Base-by-base conservation (phyloP, 257 asterid genomes). In the Rubia yunnanensis region DNA sequence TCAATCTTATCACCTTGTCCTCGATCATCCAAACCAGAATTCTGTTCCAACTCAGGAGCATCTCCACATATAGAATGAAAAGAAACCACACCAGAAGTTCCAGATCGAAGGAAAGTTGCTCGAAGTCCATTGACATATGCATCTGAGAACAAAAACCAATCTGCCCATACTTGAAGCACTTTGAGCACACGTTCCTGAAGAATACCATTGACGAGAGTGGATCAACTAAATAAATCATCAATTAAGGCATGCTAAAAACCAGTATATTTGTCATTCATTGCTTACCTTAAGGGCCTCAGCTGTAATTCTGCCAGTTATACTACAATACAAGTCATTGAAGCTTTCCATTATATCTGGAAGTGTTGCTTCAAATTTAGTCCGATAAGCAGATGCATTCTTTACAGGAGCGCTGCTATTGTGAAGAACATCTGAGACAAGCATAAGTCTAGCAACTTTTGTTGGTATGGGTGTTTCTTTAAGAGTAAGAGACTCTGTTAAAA, bases 391-490 rank as follows among this genome's bases (percentile, higher is more conserved):
- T 55, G 98, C 98, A 69, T 91, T 91, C 76, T 88, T 91, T 63
- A 91, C 96, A 62, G 95, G 96, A 72, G 96, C 95, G 65, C 96
- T 91, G 82, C 98, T 91, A 69, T 91, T 91, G 79, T 91, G 99
- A 79, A 94, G 94, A 58, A 94, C 82, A 82, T 94, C 99, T 24
- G 99, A 94, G 63, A 90, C 96, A 65, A 94, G 96, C 99, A 94
- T 90, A 72, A 94, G 96, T 73, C 99, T 81, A 32, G 99, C 97
- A 83, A 94, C 96, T 84, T 94, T 94, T 63, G 99, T 83, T 15
- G 96, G 98, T 69, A 91, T 85, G 23, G 95, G 96, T 72, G 99
- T 94, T 79, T 94, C 99, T 79, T 91, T 90, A 22, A 90, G 95
- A 31, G 99, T 94, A 79, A 94, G 67, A 36, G 99, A 94, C 85